These are phyloP conservation scores for Fusarium tanahbumbuense DNA, from an alignment of 2,329 filamentous ascomycete genomes.

Conservation along the genomic window DNA sequence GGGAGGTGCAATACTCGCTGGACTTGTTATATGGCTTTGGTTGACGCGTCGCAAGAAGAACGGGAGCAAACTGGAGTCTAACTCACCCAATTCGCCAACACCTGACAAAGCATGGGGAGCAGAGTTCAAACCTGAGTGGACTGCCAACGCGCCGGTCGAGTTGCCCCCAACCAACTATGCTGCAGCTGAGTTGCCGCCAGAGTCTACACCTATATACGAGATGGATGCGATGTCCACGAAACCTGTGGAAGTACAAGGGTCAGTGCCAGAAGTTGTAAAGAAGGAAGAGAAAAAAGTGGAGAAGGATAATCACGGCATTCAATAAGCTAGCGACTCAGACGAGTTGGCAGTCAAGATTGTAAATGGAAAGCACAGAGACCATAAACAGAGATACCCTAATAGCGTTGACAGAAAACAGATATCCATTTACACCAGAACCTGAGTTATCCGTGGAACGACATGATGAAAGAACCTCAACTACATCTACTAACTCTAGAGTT, in stretches of 20 bases:
- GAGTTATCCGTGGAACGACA: too few relatives aligned
- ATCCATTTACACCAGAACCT: too few relatives aligned
- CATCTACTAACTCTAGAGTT: not conserved
- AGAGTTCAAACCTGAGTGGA: not conserved
- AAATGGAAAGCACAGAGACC: not conserved
- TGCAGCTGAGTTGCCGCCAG: not conserved
- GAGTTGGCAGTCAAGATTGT: rapidly evolving
- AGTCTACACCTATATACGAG: not conserved
- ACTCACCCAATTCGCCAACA: not conserved
- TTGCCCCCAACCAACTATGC: not conserved
- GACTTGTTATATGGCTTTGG: not conserved
- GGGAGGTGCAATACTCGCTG: not conserved
- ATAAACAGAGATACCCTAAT: not conserved
- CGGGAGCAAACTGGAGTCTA: not conserved
- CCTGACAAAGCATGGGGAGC: not conserved
- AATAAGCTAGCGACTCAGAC: too few relatives aligned
- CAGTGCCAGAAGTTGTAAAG: not conserved
- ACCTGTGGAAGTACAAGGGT: not conserved
- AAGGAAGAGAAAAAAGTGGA: not conserved
- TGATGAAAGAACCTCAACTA: too few relatives aligned
- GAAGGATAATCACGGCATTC: not conserved
- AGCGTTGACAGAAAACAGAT: rapidly evolving
- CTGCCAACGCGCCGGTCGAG: not conserved
- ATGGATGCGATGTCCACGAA: not conserved
- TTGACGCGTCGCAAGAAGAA: not conserved